Evolutionary conservation across 164 flowering plant genomes (phyloP).

Genomic region (Magnolia sinica): DNA sequence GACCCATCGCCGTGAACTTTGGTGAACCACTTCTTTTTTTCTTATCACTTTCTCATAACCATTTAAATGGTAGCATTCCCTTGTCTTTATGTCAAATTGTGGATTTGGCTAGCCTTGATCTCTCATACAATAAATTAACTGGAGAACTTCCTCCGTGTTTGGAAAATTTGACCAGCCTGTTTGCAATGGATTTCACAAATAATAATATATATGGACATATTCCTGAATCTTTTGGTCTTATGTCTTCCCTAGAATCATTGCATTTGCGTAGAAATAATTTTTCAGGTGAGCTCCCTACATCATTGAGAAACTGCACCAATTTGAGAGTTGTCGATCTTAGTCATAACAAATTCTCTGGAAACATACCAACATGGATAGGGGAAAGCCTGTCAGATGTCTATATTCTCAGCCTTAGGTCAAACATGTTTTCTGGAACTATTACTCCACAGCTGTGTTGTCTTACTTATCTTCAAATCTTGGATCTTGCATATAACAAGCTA

Average conservation of each 20-base stretch:
- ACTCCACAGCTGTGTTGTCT: constrained; percentile 8
- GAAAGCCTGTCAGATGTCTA: constrained; percentile 4
- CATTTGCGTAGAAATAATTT: constrained; percentile 12
- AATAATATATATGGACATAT: constrained; percentile 19
- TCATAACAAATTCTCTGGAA: constrained; percentile 11
- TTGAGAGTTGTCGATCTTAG: constrained; percentile 17
- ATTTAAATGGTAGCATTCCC: constrained; percentile 13
- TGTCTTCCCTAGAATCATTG: constrained; percentile 1
- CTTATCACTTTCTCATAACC: constrained; percentile 4
- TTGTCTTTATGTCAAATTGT: constrained; percentile 3
- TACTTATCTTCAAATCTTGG: constrained; percentile 19
- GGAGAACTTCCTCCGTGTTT: constrained; percentile 6
- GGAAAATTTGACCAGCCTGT: background rate
- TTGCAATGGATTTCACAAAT: constrained; percentile 11
- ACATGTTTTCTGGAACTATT: constrained; percentile 10
- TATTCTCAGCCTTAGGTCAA: constrained; percentile 16
- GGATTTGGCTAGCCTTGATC: background rate
- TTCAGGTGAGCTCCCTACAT: constrained; percentile 9
- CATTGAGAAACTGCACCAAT: background rate
- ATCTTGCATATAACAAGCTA: constrained; percentile 15
- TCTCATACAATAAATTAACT: constrained; percentile 4
- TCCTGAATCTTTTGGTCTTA: constrained; percentile 19
- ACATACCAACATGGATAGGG: constrained; percentile 22
- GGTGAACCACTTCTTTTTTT: background rate
- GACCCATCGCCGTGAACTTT: background rate